Base-by-base conservation (phyloP, 2,329 filamentous ascomycete genomes). In the Talaromyces verruculosus region DNA sequence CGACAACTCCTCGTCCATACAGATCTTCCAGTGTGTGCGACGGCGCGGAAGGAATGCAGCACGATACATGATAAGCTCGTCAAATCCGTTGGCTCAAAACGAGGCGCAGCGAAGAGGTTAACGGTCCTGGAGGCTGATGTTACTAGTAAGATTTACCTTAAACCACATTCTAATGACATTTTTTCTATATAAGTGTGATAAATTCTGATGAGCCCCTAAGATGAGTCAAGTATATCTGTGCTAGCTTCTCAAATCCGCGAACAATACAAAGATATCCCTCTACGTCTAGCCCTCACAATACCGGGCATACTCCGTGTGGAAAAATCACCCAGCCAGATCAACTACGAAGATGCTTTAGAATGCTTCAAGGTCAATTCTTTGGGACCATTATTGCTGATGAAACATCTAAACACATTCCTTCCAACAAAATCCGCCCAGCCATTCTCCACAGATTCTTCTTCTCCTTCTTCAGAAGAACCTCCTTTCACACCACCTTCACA, bases 351-450 rank as follows among this genome's bases (percentile, higher is more conserved):
- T 41, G 87, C 90, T 19, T 79, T 91, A n/a, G 79, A 87, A 55
- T 92, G 87, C n/a, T 89, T 92, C 76, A 83, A 84, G 62, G 85
- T 91, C 67, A 96, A 95, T 75, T 83, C 88, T 0, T 80, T 95
- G 2, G 91, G 91, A 0, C 90, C 91, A 0, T 81, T 95, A 72
- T 81, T 95, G 63, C 83, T 94, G 65, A 85, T 91, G 73, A 95
- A 95, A 77, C 87, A 92, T 76, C 91, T 95, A 71, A 82, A 83
- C 0, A 80, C 80, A 0, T 89, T 93, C 71, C 81, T 95, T 3
- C 91, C 91, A 0, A 84, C 81, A 17, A 88, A 86, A 69, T 75
- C 81, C 4, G 81, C 83, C 0, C 68, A 55, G 8, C 35, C 35
- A 63, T 63, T 63, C 37, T 45, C 47, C 25, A 25, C 30, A 1